phyloP scores from a whole-genome alignment of 305 asterid species.

The Fraxinus nigra region DNA sequence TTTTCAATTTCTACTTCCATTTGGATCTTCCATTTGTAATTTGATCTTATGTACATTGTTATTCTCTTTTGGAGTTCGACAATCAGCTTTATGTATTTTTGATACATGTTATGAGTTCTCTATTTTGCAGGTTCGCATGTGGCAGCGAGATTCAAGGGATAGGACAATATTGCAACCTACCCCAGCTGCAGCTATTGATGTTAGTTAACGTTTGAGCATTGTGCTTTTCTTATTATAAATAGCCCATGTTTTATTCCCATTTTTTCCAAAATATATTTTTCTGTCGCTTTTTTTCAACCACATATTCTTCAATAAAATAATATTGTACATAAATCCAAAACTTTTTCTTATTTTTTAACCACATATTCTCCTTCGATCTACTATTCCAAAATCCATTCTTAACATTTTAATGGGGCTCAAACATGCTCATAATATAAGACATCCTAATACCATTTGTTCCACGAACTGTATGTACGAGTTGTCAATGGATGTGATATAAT shows the following conservation, averaged over 20 bases:
- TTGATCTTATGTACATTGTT: slow-evolving; percentile 6
- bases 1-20: slow-evolving; percentile 11
- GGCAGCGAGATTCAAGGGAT: slow-evolving; percentile 89
- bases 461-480: background rate
- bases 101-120: slow-evolving; percentile 10
- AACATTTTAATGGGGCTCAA: background rate
- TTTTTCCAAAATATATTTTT: background rate
- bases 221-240: background rate
- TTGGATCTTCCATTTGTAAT: slow-evolving; percentile 17
- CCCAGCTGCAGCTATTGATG: slow-evolving; percentile 97
- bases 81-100: background rate
- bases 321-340: background rate
- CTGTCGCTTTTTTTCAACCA: background rate
- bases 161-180: slow-evolving; percentile 90
- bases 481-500: slow-evolving; percentile 6
- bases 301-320: background rate
- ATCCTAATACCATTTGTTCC: slow-evolving; percentile 9
- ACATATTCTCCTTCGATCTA: background rate
- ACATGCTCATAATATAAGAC: slow-evolving; percentile 8
- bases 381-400: background rate
- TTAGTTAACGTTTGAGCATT: slow-evolving; percentile 37
- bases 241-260: background rate
- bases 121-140: slow-evolving; percentile 76
- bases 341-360: too few species aligned
- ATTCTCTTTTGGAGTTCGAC: slow-evolving; percentile 6